Evolutionary conservation across 1,284 basidiomycete species (phyloP).

Genomic region (Ceratobasidium theobromae): DNA sequence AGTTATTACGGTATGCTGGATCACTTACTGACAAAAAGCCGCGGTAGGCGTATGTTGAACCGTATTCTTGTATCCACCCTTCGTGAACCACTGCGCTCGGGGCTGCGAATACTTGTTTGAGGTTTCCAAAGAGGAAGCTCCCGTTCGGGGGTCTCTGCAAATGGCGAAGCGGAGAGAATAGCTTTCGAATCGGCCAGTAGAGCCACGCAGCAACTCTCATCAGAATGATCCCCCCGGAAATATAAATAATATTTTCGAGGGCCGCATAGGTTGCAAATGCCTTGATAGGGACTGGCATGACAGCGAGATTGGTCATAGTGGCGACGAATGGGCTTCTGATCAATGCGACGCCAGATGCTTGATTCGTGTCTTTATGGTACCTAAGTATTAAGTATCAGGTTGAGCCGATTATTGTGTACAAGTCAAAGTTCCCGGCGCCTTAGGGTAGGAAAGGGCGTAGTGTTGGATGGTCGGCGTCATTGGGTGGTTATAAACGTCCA

Average conservation of each 20-base stretch:
- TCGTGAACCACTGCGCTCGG: constrained; percentile 51
- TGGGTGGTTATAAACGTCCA: not conserved
- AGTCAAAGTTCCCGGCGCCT: too few relatives aligned
- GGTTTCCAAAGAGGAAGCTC: constrained; percentile 57
- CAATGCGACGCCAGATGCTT: too few relatives aligned
- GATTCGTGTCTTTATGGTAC: not conserved
- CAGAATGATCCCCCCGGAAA: constrained; percentile 34
- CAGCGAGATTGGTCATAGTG: not conserved
- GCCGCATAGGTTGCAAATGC: constrained; percentile 1
- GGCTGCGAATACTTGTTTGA: constrained; percentile 49
- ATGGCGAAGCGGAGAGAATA: constrained; percentile 49
- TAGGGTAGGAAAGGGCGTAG: not conserved
- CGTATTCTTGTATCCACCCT: constrained; percentile 59
- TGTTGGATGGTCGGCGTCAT: not conserved
- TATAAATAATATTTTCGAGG: constrained; percentile 1
- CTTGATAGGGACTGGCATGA: constrained; percentile 12
- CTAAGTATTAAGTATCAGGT: not conserved
- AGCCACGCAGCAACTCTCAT: not conserved
- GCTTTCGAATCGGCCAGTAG: constrained; percentile 9
- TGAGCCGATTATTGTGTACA: too few relatives aligned
- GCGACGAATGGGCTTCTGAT: not conserved
- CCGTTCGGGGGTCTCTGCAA: constrained; percentile 55
- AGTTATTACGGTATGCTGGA: too few relatives aligned
- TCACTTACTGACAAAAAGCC: constrained; percentile 35
- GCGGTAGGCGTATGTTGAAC: constrained; percentile 40